phyloP scores from a whole-genome alignment of 179 eudicot species.

The Amaranthus tricolor region DNA sequence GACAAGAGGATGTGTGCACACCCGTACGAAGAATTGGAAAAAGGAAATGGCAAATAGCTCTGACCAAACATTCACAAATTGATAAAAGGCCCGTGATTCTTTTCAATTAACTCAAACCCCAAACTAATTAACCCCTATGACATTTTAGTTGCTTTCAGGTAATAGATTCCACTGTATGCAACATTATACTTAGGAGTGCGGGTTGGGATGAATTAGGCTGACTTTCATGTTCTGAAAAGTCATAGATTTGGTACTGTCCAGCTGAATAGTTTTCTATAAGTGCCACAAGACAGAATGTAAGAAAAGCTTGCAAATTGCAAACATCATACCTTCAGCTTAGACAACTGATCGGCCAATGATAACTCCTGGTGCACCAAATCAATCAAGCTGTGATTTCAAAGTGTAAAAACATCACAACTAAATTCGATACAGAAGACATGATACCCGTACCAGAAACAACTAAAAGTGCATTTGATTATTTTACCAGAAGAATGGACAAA shows the following conservation, averaged over 20 bases:
- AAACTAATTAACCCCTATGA: neutral
- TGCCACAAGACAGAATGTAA: neutral
- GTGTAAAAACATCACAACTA: neutral
- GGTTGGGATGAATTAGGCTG: neutral
- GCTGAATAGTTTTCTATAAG: neutral
- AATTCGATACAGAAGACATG: neutral
- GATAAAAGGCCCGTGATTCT: too few species aligned
- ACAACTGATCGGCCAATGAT: constrained; percentile 89
- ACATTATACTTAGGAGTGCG: neutral
- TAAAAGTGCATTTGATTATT: constrained; percentile 1
- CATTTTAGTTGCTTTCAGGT: neutral
- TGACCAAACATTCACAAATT: too few species aligned
- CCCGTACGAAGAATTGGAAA: too few species aligned
- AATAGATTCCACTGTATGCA: neutral
- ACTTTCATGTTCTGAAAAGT: neutral
- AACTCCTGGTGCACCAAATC: constrained; percentile 94
- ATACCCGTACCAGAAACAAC: neutral
- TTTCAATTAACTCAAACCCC: neutral
- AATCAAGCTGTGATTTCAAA: constrained; percentile 53
- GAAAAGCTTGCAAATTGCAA: constrained; percentile 5
- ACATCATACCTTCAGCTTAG: constrained; percentile 62
- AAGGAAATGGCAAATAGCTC: too few species aligned
- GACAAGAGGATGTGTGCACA: too few species aligned
- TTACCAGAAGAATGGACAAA: neutral
- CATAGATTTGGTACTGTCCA: neutral